Percentiles rank a stretch among this genome's conserved stretches.
Evolutionary conservation across 2,329 filamentous ascomycete genomes (phyloP).

Genomic region (Fusarium anguioides): DNA sequence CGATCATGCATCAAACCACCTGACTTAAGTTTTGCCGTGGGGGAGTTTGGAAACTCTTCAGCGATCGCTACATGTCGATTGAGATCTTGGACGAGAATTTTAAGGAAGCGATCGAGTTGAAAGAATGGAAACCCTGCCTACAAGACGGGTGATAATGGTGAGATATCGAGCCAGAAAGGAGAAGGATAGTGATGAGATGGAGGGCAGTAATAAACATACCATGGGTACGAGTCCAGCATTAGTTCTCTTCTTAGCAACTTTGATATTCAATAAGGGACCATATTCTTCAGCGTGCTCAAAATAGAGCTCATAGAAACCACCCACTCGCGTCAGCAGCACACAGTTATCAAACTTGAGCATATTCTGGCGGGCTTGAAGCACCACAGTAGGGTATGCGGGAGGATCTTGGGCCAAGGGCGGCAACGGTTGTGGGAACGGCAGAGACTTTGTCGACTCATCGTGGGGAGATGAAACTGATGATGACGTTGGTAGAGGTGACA

Average conservation of each 20-base stretch:
- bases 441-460: constrained; percentile 23
- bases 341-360: constrained; percentile 93
- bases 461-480: constrained; percentile 26
- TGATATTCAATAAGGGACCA: constrained; percentile 86
- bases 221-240: constrained; percentile 83
- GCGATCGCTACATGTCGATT: constrained; percentile 93
- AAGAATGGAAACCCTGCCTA: constrained; percentile 93
- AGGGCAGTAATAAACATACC: constrained; percentile 61
- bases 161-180: constrained; percentile 21
- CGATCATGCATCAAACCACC: constrained; percentile 88
- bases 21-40: constrained; percentile 75
- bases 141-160: constrained; percentile 34
- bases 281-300: constrained; percentile 94
- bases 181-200: constrained; percentile 7
- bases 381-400: constrained; percentile 82
- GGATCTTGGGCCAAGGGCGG: constrained; percentile 54
- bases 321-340: constrained; percentile 89
- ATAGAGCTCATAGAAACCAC: constrained; percentile 97
- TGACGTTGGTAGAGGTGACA: constrained; percentile 30
- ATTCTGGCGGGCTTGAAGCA: constrained; percentile 87
- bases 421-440: constrained; percentile 41
- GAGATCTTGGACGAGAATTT: constrained; percentile 89
- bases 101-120: constrained; percentile 92
- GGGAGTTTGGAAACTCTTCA: constrained; percentile 86
- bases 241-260: constrained; percentile 85